A percentile compares a stretch with the other conserved stretches of the same genome.
phyloP scores from a whole-genome alignment of 129 eudicot genomes.

The Flaveria bidentis region DNA sequence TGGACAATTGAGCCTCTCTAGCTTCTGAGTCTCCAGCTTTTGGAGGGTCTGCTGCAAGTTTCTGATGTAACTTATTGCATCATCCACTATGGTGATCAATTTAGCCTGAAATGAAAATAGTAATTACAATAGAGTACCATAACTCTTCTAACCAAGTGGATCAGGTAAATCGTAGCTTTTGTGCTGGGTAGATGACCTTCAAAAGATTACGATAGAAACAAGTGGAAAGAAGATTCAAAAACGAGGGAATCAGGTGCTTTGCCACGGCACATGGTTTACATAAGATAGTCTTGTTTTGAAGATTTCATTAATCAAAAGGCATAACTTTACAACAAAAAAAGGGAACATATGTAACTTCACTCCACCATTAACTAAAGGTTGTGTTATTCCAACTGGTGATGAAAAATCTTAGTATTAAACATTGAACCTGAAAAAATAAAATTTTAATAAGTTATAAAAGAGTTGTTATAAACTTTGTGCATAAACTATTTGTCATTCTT shows the following conservation, averaged over 20 bases:
- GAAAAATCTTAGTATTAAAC: not conserved
- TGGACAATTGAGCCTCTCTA: constrained; percentile 40
- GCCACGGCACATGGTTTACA: too few relatives aligned
- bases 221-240: too few relatives aligned
- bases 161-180: too few relatives aligned
- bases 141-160: too few relatives aligned
- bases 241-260: too few relatives aligned
- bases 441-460: not conserved
- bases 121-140: too few relatives aligned
- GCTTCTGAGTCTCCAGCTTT: constrained; percentile 57
- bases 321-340: not conserved
- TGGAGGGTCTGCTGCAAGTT: constrained; percentile 49
- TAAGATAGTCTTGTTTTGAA: too few relatives aligned
- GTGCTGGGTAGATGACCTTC: too few relatives aligned
- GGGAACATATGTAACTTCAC: not conserved
- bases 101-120: constrained; percentile 51
- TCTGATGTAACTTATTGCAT: constrained; percentile 65
- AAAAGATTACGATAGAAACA: too few relatives aligned
- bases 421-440: not conserved
- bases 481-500: too few relatives aligned
- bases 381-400: not conserved
- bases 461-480: too few relatives aligned
- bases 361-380: not conserved
- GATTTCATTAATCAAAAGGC: not conserved
- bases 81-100: constrained; percentile 74